Conservation (phyloP, 2,329 filamentous ascomycete genomes). For the Dryadomyces quercivorus region DNA sequence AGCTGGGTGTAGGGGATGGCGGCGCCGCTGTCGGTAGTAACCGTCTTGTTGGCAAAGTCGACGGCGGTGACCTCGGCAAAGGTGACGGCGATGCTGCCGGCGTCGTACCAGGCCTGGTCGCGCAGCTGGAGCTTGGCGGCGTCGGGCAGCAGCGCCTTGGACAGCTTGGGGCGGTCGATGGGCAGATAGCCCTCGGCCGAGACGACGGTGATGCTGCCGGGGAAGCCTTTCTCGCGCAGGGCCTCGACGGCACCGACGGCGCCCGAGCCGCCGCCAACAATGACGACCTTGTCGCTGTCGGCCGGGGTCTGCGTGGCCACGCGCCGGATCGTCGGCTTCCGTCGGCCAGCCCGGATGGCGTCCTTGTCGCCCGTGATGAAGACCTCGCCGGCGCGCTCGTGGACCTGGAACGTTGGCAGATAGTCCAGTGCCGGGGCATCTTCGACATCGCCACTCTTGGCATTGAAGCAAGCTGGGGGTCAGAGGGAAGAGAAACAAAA, state of each 20-base stretch:
- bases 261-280: constrained; percentile 80
- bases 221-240: constrained; percentile 70
- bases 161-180: constrained; percentile 90
- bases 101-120: constrained; percentile 64
- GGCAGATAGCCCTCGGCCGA: constrained; percentile 74
- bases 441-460: constrained; percentile 82
- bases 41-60: constrained; percentile 61
- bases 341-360: constrained; percentile 62
- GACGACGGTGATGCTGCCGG: constrained; percentile 70
- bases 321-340: constrained; percentile 65
- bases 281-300: constrained; percentile 54
- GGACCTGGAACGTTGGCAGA: constrained; percentile 70
- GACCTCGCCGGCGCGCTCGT: constrained; percentile 69
- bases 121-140: constrained; percentile 66
- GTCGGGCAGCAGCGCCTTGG: constrained; percentile 83
- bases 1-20: constrained; percentile 75
- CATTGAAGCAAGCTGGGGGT: constrained; percentile 59
- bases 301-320: constrained; percentile 35
- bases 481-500: neutral
- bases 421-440: constrained; percentile 84
- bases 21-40: constrained; percentile 62
- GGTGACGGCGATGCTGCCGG: constrained; percentile 43
- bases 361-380: constrained; percentile 75
- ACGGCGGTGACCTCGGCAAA: constrained; percentile 57
- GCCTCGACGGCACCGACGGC: constrained; percentile 72